Conservation (phyloP, 805 yeast genomes). For the Metschnikowia matae region DNA sequence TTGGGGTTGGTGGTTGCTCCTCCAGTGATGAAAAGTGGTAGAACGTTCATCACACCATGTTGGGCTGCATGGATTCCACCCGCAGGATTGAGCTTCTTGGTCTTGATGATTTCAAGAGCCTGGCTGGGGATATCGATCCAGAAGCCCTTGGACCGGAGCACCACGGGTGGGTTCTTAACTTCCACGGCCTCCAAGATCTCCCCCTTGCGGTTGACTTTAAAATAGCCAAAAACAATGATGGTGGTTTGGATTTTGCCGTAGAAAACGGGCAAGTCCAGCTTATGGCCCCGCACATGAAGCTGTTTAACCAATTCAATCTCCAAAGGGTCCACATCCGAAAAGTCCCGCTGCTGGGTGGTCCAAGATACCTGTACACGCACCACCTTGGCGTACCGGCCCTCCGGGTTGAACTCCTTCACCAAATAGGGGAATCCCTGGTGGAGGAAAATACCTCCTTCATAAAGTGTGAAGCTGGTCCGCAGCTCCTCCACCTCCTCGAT, state of each 20-base stretch:
- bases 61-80: constrained; percentile 97
- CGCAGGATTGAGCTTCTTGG: constrained; percentile 63
- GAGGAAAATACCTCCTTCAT: constrained; percentile 87
- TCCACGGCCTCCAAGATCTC: constrained; percentile 92
- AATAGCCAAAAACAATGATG: constrained; percentile 84
- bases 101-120: constrained; percentile 56
- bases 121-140: constrained; percentile 82
- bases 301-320: constrained; percentile 64
- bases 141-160: constrained; percentile 67
- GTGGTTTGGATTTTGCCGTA: constrained; percentile 74
- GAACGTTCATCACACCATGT: constrained; percentile 77
- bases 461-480: constrained; percentile 83
- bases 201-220: constrained; percentile 72
- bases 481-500: constrained; percentile 88
- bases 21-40: constrained; percentile 70
- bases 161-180: constrained; percentile 82
- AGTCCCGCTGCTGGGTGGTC: constrained; percentile 89
- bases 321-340: constrained; percentile 85
- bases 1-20: constrained; percentile 50
- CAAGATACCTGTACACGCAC: constrained; percentile 89
- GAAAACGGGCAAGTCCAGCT: constrained; percentile 53
- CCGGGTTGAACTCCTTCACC: constrained; percentile 77
- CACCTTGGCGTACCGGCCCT: constrained; percentile 78
- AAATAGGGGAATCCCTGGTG: constrained; percentile 92
- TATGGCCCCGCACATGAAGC: constrained; percentile 34